Conservation (phyloP, 2,329 filamentous ascomycete species). For the Dendryphion nanum region DNA sequence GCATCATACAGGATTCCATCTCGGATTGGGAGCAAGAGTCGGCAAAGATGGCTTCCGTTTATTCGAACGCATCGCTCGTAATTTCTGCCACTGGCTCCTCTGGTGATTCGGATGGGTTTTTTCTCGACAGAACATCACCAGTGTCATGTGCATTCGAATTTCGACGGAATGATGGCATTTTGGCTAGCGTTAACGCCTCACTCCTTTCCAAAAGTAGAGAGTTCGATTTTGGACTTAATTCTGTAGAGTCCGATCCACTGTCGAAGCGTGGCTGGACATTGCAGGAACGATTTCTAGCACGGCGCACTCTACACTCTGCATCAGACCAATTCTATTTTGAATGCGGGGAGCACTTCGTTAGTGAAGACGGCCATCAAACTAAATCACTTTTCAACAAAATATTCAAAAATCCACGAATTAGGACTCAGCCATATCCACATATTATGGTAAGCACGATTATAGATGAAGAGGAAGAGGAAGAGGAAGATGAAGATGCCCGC, state of each 20-base stretch:
- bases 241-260: conserved; percentile 6
- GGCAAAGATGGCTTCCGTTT: conserved; percentile 10
- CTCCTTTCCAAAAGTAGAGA: conserved; percentile 1
- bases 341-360: conserved; percentile 4
- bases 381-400: conserved; percentile 1
- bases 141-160: conserved; percentile 2
- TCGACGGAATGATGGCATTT: conserved; percentile 1
- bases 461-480: background rate
- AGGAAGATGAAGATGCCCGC: background rate
- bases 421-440: no score
- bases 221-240: background rate
- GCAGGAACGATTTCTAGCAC: conserved; percentile 12
- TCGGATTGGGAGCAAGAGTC: conserved; percentile 14
- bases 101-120: conserved; percentile 3
- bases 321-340: conserved; percentile 7
- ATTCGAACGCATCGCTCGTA: conserved; percentile 8
- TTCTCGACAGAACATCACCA: conserved; percentile 1
- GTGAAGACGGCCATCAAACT: conserved; percentile 6
- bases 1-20: conserved; percentile 11
- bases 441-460: no score
- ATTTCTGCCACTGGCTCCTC: conserved; percentile 7
- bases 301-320: conserved; percentile 5
- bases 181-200: conserved; percentile 3
- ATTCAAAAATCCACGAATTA: no score
- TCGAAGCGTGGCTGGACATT: conserved; percentile 12